A percentile compares a stretch with the other conserved stretches of the same genome.
These are phyloP conservation scores for Nigrospora osmanthi DNA, from an alignment of 2,329 filamentous ascomycete genomes.

Conservation along the genomic window DNA sequence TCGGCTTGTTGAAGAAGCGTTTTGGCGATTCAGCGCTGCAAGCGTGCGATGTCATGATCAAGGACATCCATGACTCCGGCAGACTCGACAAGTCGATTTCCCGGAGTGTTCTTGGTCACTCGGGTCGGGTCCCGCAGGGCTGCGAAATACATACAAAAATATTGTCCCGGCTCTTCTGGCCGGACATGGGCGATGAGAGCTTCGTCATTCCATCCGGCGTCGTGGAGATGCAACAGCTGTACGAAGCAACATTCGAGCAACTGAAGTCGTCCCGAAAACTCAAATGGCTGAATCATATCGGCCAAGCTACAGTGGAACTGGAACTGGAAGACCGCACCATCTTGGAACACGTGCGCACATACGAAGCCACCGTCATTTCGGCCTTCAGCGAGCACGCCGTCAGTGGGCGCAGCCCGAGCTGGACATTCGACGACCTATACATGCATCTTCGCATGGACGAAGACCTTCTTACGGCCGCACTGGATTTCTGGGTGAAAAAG, in stretches of 20 bases:
- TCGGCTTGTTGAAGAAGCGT: conserved; percentile 79
- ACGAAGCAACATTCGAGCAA: conserved; percentile 67
- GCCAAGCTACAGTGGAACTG: conserved; percentile 71
- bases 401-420: conserved; percentile 24
- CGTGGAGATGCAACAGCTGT: conserved; percentile 55
- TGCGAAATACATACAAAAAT: conserved; percentile 69
- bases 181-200: conserved; percentile 62
- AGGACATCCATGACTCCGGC: conserved; percentile 79
- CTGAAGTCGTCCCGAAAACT: conserved; percentile 81
- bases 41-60: conserved; percentile 95
- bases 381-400: conserved; percentile 48
- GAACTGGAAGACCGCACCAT: conserved; percentile 76
- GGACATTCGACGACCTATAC: conserved; percentile 43
- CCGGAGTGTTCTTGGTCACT: conserved; percentile 24
- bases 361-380: conserved; percentile 82
- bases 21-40: conserved; percentile 83
- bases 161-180: conserved; percentile 90
- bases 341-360: conserved; percentile 65
- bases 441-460: conserved; percentile 63
- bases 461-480: conserved; percentile 57
- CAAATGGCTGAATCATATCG: conserved; percentile 78
- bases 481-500: conserved; percentile 66
- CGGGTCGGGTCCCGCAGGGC: conserved; percentile 16
- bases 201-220: conserved; percentile 58
- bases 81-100: conserved; percentile 63